Percentiles rank a stretch among this genome's conserved stretches.
Evolutionary conservation across 768 basidiomycete genomes (phyloP).

Genomic region (Naganishia onofrii): DNA sequence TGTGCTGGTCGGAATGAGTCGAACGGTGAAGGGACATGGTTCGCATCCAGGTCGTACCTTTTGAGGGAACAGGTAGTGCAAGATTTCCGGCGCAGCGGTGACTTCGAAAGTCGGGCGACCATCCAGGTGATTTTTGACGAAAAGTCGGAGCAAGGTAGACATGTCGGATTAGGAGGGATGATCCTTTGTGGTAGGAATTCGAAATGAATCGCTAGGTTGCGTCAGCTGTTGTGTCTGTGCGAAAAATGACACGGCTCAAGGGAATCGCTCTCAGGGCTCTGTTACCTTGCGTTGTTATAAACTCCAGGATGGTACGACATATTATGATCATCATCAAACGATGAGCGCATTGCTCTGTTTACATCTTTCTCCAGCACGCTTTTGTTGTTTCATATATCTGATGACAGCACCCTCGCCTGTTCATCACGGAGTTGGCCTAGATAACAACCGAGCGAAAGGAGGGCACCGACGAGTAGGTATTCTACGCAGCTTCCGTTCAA

Average conservation of each 20-base stretch:
- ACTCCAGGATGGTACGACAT: too few species aligned
- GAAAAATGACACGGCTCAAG: neutral
- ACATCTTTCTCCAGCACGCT: neutral
- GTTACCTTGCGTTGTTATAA: too few species aligned
- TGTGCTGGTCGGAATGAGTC: neutral
- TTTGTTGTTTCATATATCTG: neutral
- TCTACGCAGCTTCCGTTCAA: too few species aligned
- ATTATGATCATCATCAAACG: too few species aligned
- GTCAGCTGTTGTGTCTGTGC: too few species aligned
- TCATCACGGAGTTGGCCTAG: neutral
- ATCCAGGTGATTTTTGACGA: conserved; percentile 3
- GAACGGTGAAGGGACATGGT: conserved; percentile 10
- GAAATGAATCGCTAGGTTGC: too few species aligned
- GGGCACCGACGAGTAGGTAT: neutral
- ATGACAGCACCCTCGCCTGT: neutral
- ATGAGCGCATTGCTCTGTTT: neutral
- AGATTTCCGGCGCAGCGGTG: conserved; percentile 10
- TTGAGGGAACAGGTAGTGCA: conserved; percentile 13
- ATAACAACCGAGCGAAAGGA: neutral
- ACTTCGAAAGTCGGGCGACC: conserved; percentile 12
- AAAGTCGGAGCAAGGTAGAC: conserved; percentile 5
- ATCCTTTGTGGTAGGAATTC: neutral
- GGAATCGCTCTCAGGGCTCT: neutral
- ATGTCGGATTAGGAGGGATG: neutral
- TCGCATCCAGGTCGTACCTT: neutral